These are phyloP conservation scores for Calamus simplicifolius DNA, from an alignment of 176 grass and related monocot species.

Conservation along the genomic window DNA sequence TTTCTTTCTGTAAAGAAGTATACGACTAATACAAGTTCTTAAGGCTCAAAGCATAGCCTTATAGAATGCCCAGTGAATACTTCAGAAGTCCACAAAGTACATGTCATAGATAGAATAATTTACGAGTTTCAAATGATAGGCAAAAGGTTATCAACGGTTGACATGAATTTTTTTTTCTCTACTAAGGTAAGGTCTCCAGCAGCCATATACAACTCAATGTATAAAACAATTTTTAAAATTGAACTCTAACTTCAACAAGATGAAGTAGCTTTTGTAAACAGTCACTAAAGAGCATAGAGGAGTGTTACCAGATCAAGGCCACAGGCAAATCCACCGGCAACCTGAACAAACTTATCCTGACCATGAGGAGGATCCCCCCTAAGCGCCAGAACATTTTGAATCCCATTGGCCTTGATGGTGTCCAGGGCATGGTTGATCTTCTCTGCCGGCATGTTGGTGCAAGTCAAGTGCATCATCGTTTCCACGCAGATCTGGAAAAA, in stretches of 20 bases:
- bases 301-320: constrained; percentile 68
- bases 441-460: constrained; percentile 87
- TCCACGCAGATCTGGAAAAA: constrained; percentile 69
- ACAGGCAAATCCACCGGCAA: constrained; percentile 74
- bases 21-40: too few relatives aligned
- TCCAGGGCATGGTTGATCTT: constrained; percentile 76
- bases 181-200: too few relatives aligned
- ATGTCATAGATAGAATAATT: too few relatives aligned
- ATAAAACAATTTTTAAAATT: too few relatives aligned
- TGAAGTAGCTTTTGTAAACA: too few relatives aligned
- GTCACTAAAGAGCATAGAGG: neutral
- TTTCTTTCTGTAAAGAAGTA: constrained; percentile 7
- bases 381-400: constrained; percentile 93
- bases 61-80: too few relatives aligned
- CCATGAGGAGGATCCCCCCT: constrained; percentile 82
- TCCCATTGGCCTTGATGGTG: constrained; percentile 71
- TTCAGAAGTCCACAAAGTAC: too few relatives aligned
- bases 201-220: neutral
- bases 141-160: too few relatives aligned
- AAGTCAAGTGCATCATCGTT: constrained; percentile 96
- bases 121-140: too few relatives aligned
- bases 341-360: constrained; percentile 80
- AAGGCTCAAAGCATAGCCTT: too few relatives aligned
- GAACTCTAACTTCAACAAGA: too few relatives aligned
- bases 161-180: too few relatives aligned